Conservation (phyloP, 2,329 filamentous ascomycete species). For the Chaetomiaceae sp. region DNA sequence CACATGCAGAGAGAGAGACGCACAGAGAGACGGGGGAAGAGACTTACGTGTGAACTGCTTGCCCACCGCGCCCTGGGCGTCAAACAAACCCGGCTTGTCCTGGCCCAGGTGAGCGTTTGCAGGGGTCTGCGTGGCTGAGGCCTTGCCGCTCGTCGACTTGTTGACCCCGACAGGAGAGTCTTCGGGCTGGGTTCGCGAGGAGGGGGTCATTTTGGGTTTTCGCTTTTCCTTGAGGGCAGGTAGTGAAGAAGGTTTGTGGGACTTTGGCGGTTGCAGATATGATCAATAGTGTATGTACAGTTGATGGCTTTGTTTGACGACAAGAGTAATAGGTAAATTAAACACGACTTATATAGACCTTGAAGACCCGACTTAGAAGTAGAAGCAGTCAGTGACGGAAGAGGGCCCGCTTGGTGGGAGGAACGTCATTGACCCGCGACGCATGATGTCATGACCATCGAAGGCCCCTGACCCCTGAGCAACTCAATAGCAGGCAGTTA, state of each 20-base stretch:
- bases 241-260: no score
- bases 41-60: slow-evolving; percentile 50
- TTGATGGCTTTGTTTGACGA: no score
- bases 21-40: background rate
- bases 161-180: slow-evolving; percentile 18
- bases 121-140: slow-evolving; percentile 18
- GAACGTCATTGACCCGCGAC: no score
- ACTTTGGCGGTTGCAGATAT: no score
- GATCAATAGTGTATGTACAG: background rate
- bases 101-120: slow-evolving; percentile 26
- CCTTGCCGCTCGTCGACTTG: slow-evolving; percentile 21
- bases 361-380: no score
- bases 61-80: slow-evolving; percentile 46
- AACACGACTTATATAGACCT: background rate
- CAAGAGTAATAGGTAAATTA: background rate
- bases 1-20: background rate
- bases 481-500: background rate
- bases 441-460: background rate
- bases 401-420: no score
- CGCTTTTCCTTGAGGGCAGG: no score
- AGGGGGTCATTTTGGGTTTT: slow-evolving; percentile 7
- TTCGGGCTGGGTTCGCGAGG: slow-evolving; percentile 9
- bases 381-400: background rate
- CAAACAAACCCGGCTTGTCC: slow-evolving; percentile 39
- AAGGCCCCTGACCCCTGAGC: background rate